These are phyloP conservation scores for Elsinoe ampelina DNA, from an alignment of 2,329 filamentous ascomycete genomes.

Conservation along the genomic window DNA sequence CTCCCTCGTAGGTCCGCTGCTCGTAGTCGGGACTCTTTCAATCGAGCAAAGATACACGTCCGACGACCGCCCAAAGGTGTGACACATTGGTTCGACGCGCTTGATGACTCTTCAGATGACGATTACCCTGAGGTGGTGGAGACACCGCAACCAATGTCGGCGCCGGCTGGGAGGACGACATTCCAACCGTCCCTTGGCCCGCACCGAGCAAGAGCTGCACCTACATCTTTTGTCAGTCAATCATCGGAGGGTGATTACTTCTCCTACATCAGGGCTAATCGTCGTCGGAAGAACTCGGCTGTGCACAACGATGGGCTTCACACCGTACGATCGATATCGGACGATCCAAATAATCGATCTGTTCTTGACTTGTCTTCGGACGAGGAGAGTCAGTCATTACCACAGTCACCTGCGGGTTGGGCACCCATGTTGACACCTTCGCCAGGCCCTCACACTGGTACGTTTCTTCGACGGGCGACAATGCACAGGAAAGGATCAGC, in stretches of 20 bases:
- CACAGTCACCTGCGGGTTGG: slow-evolving; percentile 15
- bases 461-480: slow-evolving; percentile 10
- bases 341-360: slow-evolving; percentile 9
- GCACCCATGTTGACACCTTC: slow-evolving; percentile 13
- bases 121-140: slow-evolving; percentile 16
- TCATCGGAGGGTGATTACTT: slow-evolving; percentile 15
- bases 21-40: slow-evolving; percentile 32
- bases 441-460: slow-evolving; percentile 1
- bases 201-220: slow-evolving; percentile 15
- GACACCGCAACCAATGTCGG: slow-evolving; percentile 7
- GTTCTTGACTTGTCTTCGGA: slow-evolving; percentile 17
- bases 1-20: slow-evolving; percentile 17
- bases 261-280: slow-evolving; percentile 11
- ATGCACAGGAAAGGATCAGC: slow-evolving; percentile 13
- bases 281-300: slow-evolving; percentile 12
- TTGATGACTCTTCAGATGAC: slow-evolving; percentile 25
- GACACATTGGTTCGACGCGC: slow-evolving; percentile 43
- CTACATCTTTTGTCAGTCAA: slow-evolving; percentile 16
- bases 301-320: slow-evolving; percentile 9
- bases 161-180: slow-evolving; percentile 12
- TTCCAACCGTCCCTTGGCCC: slow-evolving; percentile 17
- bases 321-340: neutral
- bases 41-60: slow-evolving; percentile 39
- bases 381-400: slow-evolving; percentile 25
- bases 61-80: slow-evolving; percentile 40